phyloP scores from a whole-genome alignment of 441 rosid genomes.

The Melastoma candidum region DNA sequence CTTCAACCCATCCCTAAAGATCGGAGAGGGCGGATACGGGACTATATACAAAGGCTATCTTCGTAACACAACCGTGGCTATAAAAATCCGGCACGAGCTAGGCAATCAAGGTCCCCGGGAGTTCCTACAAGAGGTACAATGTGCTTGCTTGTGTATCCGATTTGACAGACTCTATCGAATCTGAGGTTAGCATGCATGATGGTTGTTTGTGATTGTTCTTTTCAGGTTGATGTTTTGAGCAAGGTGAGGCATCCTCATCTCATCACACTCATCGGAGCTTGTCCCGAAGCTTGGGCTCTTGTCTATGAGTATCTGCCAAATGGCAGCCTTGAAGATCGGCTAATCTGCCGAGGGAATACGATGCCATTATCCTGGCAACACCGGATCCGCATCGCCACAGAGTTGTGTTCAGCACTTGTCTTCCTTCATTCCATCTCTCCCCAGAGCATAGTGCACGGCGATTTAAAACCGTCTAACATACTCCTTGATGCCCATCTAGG shows the following conservation, averaged over 20 bases:
- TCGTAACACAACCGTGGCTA: slow-evolving; percentile 71
- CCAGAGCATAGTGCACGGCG: slow-evolving; percentile 6
- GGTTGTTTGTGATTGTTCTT: slow-evolving; percentile 5
- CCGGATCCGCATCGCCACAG: slow-evolving; percentile 8
- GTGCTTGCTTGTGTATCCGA: too few relatives aligned
- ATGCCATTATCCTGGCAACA: slow-evolving; percentile 12
- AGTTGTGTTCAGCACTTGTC: slow-evolving; percentile 9
- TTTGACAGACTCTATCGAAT: too few relatives aligned
- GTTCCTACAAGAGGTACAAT: slow-evolving; percentile 77
- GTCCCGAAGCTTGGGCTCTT: slow-evolving; percentile 23
- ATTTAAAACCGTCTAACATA: slow-evolving; percentile 2
- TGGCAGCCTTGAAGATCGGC: background rate
- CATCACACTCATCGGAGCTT: slow-evolving; percentile 76
- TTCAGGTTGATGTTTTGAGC: slow-evolving; percentile 78
- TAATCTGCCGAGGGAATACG: background rate
- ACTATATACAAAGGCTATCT: slow-evolving; percentile 68
- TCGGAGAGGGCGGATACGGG: slow-evolving; percentile 97
- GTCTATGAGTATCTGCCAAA: background rate
- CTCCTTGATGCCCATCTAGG: slow-evolving; percentile 3
- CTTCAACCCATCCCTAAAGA: slow-evolving; percentile 59
- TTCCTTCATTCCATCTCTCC: slow-evolving; percentile 9
- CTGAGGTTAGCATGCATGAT: slow-evolving; percentile 1
- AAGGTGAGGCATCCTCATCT: slow-evolving; percentile 91
- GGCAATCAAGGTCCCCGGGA: slow-evolving; percentile 84
- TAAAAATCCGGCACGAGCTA: slow-evolving; percentile 58